Evolutionary conservation across 495 filamentous ascomycete species (phyloP).

Genomic region (Penicillium samsonianum): DNA sequence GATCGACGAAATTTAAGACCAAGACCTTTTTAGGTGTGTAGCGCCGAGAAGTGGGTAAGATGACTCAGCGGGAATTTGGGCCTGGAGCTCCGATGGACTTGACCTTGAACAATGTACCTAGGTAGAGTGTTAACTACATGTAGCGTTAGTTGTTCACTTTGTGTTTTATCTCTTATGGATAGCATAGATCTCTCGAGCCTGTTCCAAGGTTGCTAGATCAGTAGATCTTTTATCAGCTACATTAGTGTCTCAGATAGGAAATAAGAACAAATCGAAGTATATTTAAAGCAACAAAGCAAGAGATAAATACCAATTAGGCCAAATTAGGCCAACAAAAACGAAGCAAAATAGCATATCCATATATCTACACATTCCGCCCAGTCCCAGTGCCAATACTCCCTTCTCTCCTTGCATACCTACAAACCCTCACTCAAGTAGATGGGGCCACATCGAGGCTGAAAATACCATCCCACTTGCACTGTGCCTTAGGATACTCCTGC

Average conservation of each 20-base stretch:
- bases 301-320: neutral
- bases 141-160: no score
- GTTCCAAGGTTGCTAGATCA: no score
- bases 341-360: neutral
- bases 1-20: neutral
- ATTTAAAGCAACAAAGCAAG: neutral
- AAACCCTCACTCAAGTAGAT: neutral
- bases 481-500: conserved; percentile 7
- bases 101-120: neutral
- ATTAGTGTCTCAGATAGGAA: neutral
- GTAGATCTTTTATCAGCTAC: neutral
- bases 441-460: conserved; percentile 12
- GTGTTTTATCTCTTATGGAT: neutral
- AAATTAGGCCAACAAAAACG: neutral
- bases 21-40: conserved; percentile 2
- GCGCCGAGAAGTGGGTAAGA: neutral
- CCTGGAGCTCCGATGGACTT: neutral
- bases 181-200: neutral
- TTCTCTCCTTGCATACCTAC: neutral
- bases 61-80: neutral
- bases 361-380: neutral
- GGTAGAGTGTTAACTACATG: no score
- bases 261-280: neutral
- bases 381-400: conserved; percentile 8
- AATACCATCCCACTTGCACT: conserved; percentile 20